Percentiles rank a stretch among this genome's conserved stretches.
Conservation (phyloP, 1,284 basidiomycete genomes). For the Moesziomyces aphidis region DNA sequence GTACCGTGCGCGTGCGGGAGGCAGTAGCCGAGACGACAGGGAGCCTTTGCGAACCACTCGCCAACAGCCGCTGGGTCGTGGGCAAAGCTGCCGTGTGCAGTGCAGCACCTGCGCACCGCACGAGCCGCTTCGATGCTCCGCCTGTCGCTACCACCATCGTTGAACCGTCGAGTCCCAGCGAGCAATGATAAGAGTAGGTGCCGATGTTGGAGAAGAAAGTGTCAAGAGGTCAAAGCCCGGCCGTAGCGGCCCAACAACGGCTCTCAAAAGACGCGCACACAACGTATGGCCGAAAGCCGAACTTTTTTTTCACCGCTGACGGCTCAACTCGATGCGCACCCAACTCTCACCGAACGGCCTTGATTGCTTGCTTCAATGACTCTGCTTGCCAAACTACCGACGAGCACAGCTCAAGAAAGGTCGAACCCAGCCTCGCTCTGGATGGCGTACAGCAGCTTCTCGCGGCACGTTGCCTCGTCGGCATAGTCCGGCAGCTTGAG, state of each 20-base stretch:
- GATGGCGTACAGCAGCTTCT: conserved; percentile 65
- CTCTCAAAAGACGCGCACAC: not conserved
- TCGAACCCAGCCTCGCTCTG: conserved; percentile 65
- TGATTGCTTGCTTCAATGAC: too few species aligned
- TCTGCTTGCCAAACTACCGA: too few species aligned
- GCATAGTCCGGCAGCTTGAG: conserved; percentile 65
- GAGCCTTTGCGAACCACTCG: not conserved
- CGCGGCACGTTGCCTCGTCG: conserved; percentile 47
- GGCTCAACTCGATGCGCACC: too few species aligned
- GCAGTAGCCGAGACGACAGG: too few species aligned
- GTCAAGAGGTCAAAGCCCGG: not conserved
- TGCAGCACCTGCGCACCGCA: not conserved
- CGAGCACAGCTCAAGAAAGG: conserved; percentile 38
- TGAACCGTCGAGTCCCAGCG: too few species aligned
- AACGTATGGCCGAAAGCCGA: conserved; percentile 19
- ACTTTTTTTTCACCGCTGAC: not conserved
- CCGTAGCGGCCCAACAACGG: not conserved
- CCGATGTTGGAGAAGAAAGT: too few species aligned
- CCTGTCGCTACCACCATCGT: not conserved
- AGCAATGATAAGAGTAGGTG: too few species aligned
- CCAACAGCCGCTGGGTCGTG: not conserved
- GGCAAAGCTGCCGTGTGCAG: not conserved
- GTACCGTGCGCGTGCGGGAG: not conserved
- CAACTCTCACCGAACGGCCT: too few species aligned
- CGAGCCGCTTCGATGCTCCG: not conserved